A percentile compares a stretch with the other conserved stretches of the same genome.
Conservation (phyloP, 2,329 filamentous ascomycete genomes). For the Calonectria hongkongensis region DNA sequence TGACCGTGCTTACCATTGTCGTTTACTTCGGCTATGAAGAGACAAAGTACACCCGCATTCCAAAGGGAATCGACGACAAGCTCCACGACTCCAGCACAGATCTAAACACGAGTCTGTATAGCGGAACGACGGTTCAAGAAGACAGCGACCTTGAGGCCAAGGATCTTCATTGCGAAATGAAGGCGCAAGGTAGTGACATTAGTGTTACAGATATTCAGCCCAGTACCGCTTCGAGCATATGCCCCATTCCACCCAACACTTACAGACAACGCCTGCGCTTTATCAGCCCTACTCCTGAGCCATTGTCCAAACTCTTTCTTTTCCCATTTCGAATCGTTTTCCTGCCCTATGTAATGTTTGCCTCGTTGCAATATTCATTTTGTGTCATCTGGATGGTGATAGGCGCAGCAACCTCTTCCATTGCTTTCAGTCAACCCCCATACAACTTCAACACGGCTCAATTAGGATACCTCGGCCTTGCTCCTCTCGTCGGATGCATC, state of each 20-base stretch:
- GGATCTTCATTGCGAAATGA: too few species aligned
- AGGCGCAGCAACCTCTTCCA: conserved; percentile 55
- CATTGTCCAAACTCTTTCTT: neutral
- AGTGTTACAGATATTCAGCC: neutral
- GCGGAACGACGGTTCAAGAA: too few species aligned
- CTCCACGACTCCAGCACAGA: neutral
- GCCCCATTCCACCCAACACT: neutral
- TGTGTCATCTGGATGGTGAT: conserved; percentile 60
- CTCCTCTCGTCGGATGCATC: conserved; percentile 59
- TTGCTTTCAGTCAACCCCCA: conserved; percentile 57
- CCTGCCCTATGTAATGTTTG: conserved; percentile 56
- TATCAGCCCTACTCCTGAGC: neutral
- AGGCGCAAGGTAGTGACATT: too few species aligned
- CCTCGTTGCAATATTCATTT: conserved; percentile 60
- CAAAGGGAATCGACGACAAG: neutral
- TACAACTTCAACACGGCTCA: conserved; percentile 52
- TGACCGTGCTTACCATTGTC: neutral
- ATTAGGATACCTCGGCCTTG: conserved; percentile 51
- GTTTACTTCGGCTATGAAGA: conserved; percentile 1
- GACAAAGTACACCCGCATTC: neutral
- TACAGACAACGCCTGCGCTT: neutral
- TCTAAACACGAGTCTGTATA: neutral
- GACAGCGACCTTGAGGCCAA: neutral
- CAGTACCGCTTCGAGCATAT: neutral
- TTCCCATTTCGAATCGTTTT: conserved; percentile 1